Base-by-base conservation (phyloP, 2,329 filamentous ascomycete genomes). In the Zelopaecilomyces penicillatus region DNA sequence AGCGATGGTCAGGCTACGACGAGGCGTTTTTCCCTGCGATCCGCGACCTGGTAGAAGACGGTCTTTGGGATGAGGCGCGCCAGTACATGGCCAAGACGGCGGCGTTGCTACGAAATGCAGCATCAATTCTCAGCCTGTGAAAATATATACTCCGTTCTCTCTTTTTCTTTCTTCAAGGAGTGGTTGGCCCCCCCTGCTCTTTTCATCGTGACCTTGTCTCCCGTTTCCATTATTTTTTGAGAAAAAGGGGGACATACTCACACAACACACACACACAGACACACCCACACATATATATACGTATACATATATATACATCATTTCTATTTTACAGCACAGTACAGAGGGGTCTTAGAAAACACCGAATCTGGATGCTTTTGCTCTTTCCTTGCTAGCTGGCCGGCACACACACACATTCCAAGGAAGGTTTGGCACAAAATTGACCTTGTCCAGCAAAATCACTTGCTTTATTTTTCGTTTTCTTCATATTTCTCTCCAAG, bases 41-140 rank as follows among this genome's bases (percentile, higher is more conserved):
- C 45, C 76, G 87, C 45, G 90, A 96, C 57, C 82, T 84, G 6
- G 71, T 96, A 35, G 78, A 85, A 50, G 75, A 72, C 4, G 76
- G 77, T 28, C 78, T 95, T 55, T 90, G 84, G 85, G 69, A 66
- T 2, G 63, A 77, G 9, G 85, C 85, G 3, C 80, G 85, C 57
- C 65, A 70, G 43, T 78, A 84, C 59, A 75, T 94, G 30, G 71
- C 83, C 52, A 87, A 83, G 63, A 83, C 86, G 27, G 84, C 87
- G 1, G 68, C 66, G 8, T 80, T 87, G 39, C 66, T 96, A 43
- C 71, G 68, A 43, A 64, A 69, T 41, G 87, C 88, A 30, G 77
- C 74, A 1, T 52, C 55, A 3, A 46, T 60, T 38, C 47, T 69
- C 51, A 35, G 39, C 38, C 11, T 30, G 28, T 26, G 27, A 40